Base-by-base conservation (phyloP, 208 protist species). In the Trypanosomatidae sp. region DNA sequence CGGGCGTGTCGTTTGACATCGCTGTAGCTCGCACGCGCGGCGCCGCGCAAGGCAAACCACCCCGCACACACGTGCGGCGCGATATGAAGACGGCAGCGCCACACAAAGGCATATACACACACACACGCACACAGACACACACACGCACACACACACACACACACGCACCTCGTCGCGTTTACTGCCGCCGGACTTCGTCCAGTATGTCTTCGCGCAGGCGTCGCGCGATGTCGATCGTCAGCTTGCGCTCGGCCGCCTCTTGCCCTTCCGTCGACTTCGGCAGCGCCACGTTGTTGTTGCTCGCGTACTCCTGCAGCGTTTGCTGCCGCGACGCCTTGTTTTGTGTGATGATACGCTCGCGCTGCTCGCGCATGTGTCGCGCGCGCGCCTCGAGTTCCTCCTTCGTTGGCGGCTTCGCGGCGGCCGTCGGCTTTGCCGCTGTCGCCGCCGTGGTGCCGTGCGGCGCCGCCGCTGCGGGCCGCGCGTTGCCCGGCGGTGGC, bases 161-260 rank as follows among this genome's bases (percentile, higher is more conserved):
- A 44, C 23, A n/a, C n/a, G 35, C 38, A 25, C 11, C 18, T 3
- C 8, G n/a, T 47, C 3, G 4, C 28, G 7, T 20, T 6, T 16
- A 44, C 0, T 20, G 48, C 52, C 77, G 84, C 2, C 48, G 66
- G 7, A 56, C 61, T 40, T 92, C 77, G 37, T 56, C 56, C 10
- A 92, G 25, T 42, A 92, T 70, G 47, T 92, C 82, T 18, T 79
- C 77, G 33, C 82, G 82, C 16, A 92, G 65, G 10, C 82, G 76
- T 0, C 71, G 73, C n/a, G 77, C 82, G 27, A 92, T 74, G 24
- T 88, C 77, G 8, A 92, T 48, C 4, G 71, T 92, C 48, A 92
- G 56, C 33, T 87, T 61, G 41, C 73, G 72, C 27, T 58, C 57
- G 16, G 41, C 48, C 25, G 48, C 43, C 20, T 57, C 51, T 6